phyloP scores from a whole-genome alignment of 352 stramenopile species.

The Globisporangium barbulae region DNA sequence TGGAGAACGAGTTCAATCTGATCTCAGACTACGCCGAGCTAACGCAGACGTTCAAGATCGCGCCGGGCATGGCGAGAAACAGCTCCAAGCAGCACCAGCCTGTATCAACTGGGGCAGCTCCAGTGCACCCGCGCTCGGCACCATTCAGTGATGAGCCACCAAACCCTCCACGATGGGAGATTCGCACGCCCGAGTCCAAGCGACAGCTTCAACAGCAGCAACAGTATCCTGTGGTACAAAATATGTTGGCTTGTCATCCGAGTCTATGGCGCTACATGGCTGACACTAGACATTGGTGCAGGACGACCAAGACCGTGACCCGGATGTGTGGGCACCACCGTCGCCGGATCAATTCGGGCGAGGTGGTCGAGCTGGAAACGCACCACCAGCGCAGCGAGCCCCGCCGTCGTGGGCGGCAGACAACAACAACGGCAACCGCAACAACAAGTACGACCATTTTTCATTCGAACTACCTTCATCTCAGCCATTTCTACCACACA shows the following conservation, averaged over 20 bases:
- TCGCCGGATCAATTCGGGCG: constrained; percentile 47
- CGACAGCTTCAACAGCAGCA: constrained; percentile 17
- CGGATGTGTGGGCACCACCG: constrained; percentile 71
- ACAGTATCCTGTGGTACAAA: constrained; percentile 8
- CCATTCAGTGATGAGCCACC: constrained; percentile 21
- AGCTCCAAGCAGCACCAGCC: constrained; percentile 13
- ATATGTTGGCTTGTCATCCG: background rate
- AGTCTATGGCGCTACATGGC: background rate
- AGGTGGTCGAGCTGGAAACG: constrained; percentile 21
- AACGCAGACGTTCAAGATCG: constrained; percentile 59
- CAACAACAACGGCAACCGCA: constrained; percentile 37
- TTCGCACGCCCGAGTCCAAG: constrained; percentile 39
- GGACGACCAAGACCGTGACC: constrained; percentile 37
- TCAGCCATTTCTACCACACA: background rate
- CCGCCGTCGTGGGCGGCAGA: constrained; percentile 51
- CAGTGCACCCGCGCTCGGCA: constrained; percentile 13
- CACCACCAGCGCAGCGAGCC: constrained; percentile 19
- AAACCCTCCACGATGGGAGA: constrained; percentile 45
- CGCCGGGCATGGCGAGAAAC: constrained; percentile 26
- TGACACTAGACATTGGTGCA: background rate
- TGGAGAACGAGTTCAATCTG: constrained; percentile 74
- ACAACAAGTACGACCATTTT: constrained; percentile 26
- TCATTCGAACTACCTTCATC: background rate
- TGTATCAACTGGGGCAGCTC: constrained; percentile 2
- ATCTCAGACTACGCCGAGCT: constrained; percentile 79